Conservation (phyloP, 192 early-diverging fungal species). For the Rhizoclosmatium sp. region DNA sequence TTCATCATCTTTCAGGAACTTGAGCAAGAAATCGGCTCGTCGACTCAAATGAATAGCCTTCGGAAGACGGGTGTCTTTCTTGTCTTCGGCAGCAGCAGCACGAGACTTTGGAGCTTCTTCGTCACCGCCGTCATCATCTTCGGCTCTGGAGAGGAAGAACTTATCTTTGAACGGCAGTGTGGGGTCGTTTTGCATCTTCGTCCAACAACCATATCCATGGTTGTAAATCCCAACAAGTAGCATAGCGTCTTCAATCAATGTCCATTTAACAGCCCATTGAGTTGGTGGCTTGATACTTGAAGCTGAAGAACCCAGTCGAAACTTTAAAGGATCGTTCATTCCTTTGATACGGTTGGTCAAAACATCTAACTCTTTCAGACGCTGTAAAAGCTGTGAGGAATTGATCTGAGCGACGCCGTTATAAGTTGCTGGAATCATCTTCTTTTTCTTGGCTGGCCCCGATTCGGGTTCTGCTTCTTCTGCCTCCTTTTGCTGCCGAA, state of each 20-base stretch:
- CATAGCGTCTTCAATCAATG: constrained; percentile 93
- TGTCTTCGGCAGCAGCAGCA: constrained; percentile 33
- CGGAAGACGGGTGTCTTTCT: constrained; percentile 67
- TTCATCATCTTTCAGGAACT: constrained; percentile 78
- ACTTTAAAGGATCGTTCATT: constrained; percentile 67
- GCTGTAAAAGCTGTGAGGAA: constrained; percentile 78
- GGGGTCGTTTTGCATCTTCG: constrained; percentile 81
- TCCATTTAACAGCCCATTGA: constrained; percentile 85
- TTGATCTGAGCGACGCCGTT: constrained; percentile 84
- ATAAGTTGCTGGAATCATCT: constrained; percentile 81
- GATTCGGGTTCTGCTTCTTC: constrained; percentile 42
- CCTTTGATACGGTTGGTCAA: constrained; percentile 68
- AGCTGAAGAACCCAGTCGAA: constrained; percentile 66
- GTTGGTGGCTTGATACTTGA: constrained; percentile 82
- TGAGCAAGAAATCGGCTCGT: constrained; percentile 90
- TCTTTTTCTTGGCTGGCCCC: constrained; percentile 53
- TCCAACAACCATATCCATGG: constrained; percentile 93
- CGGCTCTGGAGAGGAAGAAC: constrained; percentile 73
- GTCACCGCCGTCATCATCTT: constrained; percentile 36
- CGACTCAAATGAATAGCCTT: constrained; percentile 86
- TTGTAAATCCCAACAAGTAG: constrained; percentile 92
- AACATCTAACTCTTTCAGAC: constrained; percentile 76
- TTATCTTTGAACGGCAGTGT: constrained; percentile 82
- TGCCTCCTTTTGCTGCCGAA: constrained; percentile 48
- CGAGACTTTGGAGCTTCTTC: neutral